Conservation (phyloP, 2,329 filamentous ascomycete genomes). For the Apiospora phragmitis region DNA sequence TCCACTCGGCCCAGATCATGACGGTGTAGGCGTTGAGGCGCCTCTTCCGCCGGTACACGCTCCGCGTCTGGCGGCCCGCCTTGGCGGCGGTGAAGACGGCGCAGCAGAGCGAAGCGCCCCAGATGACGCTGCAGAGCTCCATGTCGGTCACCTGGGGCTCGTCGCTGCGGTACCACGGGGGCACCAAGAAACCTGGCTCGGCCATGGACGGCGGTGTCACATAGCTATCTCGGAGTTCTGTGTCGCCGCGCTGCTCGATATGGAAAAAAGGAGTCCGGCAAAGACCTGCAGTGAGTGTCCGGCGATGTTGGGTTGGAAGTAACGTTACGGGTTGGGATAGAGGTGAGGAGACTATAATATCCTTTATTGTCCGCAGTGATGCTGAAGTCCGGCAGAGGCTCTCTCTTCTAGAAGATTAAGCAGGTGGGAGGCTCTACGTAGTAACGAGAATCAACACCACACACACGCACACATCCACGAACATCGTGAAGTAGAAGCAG, state of each 20-base stretch:
- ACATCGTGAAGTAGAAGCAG: neutral
- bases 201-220: neutral
- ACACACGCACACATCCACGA: too few relatives aligned
- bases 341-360: neutral
- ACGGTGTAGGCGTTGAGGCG: constrained; percentile 30
- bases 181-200: neutral
- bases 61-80: constrained; percentile 30
- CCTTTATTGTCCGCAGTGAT: neutral
- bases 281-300: neutral
- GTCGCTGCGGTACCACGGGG: constrained; percentile 9
- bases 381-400: neutral
- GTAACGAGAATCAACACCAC: neutral
- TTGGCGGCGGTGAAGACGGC: constrained; percentile 30
- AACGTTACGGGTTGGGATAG: too few relatives aligned
- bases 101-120: constrained; percentile 32
- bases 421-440: neutral
- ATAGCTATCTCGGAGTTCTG: neutral
- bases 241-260: neutral
- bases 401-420: neutral
- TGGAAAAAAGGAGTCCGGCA: neutral
- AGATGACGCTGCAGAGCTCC: constrained; percentile 32
- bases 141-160: constrained; percentile 19
- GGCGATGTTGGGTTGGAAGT: neutral
- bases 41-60: constrained; percentile 25
- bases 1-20: constrained; percentile 37